phyloP scores from a whole-genome alignment of 805 yeast genomes.

The Starmera quercuum region DNA sequence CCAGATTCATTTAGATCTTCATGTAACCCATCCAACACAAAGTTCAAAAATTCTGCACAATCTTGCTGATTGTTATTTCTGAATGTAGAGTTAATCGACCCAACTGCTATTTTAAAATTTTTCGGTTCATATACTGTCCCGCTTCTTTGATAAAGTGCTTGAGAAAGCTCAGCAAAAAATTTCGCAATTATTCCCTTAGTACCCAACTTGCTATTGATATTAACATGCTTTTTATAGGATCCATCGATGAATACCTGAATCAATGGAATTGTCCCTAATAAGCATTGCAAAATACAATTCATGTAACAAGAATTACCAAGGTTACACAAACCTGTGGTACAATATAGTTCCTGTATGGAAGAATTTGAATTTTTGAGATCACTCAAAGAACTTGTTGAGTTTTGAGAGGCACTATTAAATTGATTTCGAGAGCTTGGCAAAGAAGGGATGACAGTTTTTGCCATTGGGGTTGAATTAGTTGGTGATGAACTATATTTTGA shows the following conservation, averaged over 20 bases:
- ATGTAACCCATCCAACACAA: constrained; percentile 66
- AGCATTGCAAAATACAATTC: constrained; percentile 85
- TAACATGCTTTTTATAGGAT: constrained; percentile 58
- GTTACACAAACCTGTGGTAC: constrained; percentile 67
- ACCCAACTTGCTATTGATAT: constrained; percentile 67
- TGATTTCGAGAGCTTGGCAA: too few species aligned
- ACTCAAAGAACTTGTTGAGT: too few species aligned
- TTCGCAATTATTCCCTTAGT: constrained; percentile 73
- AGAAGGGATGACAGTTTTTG: too few species aligned
- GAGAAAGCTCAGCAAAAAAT: constrained; percentile 53
- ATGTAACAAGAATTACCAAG: constrained; percentile 90
- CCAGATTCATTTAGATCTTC: constrained; percentile 76
- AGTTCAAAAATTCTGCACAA: constrained; percentile 75
- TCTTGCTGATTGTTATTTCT: constrained; percentile 73
- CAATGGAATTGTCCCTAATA: constrained; percentile 64
- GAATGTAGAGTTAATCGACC: constrained; percentile 58
- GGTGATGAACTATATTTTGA: constrained; percentile 11
- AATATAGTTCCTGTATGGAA: constrained; percentile 21
- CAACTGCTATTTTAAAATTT: constrained; percentile 60
- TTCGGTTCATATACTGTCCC: constrained; percentile 45
- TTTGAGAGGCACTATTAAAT: too few species aligned
- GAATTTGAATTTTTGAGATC: too few species aligned
- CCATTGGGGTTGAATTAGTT: background rate
- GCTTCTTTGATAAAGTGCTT: constrained; percentile 43
- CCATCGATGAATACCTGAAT: constrained; percentile 55